Conservation (phyloP, 257 asterid genomes). For the Rauvolfia tetraphylla region DNA sequence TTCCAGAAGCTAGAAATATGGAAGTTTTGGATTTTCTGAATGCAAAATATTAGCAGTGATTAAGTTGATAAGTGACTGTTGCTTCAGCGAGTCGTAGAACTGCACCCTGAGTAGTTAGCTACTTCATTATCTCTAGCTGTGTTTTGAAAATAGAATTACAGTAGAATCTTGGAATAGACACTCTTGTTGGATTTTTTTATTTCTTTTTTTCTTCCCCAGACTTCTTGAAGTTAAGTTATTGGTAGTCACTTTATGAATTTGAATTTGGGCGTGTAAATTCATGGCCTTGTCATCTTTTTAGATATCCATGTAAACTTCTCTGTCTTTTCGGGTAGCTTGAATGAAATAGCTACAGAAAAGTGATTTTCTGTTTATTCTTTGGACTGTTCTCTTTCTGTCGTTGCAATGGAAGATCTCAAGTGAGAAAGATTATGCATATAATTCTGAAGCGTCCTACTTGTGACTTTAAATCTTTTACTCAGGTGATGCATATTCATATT, state of each 20-base stretch:
- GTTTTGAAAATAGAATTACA: neutral
- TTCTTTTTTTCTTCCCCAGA: too few relatives aligned
- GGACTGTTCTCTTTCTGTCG: neutral
- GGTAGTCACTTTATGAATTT: neutral
- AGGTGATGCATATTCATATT: constrained; percentile 72
- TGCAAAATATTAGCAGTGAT: neutral
- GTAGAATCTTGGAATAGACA: neutral
- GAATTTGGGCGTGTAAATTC: neutral
- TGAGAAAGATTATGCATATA: constrained; percentile 7
- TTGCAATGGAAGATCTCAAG: neutral
- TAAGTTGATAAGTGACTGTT: neutral
- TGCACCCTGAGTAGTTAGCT: neutral
- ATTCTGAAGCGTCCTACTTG: constrained; percentile 25
- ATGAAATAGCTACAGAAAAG: neutral
- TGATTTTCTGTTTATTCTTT: neutral
- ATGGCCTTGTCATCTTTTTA: neutral
- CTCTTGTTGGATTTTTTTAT: too few relatives aligned
- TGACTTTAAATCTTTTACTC: constrained; percentile 61
- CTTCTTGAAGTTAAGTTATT: neutral
- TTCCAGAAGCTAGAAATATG: neutral
- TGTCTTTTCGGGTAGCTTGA: neutral
- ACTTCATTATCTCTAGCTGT: neutral
- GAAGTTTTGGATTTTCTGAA: neutral
- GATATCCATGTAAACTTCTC: neutral
- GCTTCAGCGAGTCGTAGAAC: neutral